Percentiles rank a stretch among this genome's conserved stretches.
Evolutionary conservation across 2,329 filamentous ascomycete species (phyloP).

Genomic region (Didymella glomerata): DNA sequence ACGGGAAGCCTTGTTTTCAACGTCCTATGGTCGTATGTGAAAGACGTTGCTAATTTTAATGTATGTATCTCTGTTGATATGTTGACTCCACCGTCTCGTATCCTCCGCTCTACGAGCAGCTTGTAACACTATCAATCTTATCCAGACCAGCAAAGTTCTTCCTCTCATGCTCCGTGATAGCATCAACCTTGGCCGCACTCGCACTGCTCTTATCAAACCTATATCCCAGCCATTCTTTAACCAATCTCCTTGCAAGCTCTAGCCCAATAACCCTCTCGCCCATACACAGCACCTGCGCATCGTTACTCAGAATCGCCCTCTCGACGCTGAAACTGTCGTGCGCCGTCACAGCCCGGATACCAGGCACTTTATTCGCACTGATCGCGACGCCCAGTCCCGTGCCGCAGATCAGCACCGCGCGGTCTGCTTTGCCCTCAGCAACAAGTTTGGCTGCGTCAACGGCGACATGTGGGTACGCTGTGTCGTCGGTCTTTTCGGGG

Average conservation of each 20-base stretch:
- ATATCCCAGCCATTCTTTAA: conserved; percentile 85
- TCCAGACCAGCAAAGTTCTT: conserved; percentile 42
- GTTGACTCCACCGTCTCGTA: neutral
- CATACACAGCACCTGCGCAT: conserved; percentile 87
- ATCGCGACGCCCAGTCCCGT: conserved; percentile 89
- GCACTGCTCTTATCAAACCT: conserved; percentile 74
- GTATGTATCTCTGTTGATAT: neutral
- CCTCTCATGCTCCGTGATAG: conserved; percentile 59
- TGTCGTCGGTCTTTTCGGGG: conserved; percentile 72
- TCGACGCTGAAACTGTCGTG: conserved; percentile 88
- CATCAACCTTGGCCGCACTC: conserved; percentile 65
- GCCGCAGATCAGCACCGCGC: conserved; percentile 83
- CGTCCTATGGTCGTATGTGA: neutral
- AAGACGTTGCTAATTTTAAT: neutral
- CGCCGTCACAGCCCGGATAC: conserved; percentile 85
- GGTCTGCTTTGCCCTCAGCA: conserved; percentile 71
- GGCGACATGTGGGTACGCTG: conserved; percentile 81
- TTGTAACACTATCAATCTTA: conserved; percentile 14
- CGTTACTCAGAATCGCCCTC: conserved; percentile 80
- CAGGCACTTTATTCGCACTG: conserved; percentile 85
- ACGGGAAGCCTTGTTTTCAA: too few species aligned
- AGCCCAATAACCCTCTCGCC: conserved; percentile 84
- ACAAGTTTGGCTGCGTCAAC: conserved; percentile 75
- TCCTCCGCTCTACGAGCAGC: neutral
- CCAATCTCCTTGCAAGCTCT: conserved; percentile 79